Evolutionary conservation across 306 rosid genomes (phyloP).

Genomic region (Trifolium repens): DNA sequence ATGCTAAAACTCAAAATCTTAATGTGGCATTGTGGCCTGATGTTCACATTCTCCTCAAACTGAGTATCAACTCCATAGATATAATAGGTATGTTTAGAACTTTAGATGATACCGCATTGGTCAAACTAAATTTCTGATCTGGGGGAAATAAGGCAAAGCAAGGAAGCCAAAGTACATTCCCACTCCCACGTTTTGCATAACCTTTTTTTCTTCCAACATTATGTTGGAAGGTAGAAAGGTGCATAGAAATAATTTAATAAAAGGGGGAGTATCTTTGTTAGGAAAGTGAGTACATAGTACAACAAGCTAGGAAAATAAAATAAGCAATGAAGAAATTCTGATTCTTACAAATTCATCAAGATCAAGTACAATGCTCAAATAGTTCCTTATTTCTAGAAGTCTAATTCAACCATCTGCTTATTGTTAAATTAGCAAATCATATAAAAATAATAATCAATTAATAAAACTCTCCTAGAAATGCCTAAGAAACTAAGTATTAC

Average conservation of each 20-base stretch:
- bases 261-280: background rate
- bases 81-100: constrained; percentile 21
- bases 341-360: constrained; percentile 6
- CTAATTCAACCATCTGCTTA: constrained; percentile 10
- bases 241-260: constrained; percentile 2
- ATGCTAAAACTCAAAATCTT: background rate
- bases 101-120: background rate
- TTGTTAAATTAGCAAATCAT: constrained; percentile 16
- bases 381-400: constrained; percentile 11
- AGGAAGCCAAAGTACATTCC: background rate
- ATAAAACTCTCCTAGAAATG: constrained; percentile 15
- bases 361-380: background rate
- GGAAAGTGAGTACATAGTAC: constrained; percentile 20
- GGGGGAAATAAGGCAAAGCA: background rate
- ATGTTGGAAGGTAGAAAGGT: constrained; percentile 29
- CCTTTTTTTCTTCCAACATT: background rate
- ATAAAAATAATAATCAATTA: background rate
- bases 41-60: constrained; percentile 5
- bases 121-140: constrained; percentile 17
- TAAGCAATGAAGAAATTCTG: constrained; percentile 21
- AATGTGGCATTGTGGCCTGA: background rate
- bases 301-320: constrained; percentile 22
- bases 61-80: constrained; percentile 14
- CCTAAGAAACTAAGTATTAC: constrained; percentile 5
- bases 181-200: background rate